Conservation (phyloP, 352 stramenopile genomes). For the Saprolegnia parasitica region DNA sequence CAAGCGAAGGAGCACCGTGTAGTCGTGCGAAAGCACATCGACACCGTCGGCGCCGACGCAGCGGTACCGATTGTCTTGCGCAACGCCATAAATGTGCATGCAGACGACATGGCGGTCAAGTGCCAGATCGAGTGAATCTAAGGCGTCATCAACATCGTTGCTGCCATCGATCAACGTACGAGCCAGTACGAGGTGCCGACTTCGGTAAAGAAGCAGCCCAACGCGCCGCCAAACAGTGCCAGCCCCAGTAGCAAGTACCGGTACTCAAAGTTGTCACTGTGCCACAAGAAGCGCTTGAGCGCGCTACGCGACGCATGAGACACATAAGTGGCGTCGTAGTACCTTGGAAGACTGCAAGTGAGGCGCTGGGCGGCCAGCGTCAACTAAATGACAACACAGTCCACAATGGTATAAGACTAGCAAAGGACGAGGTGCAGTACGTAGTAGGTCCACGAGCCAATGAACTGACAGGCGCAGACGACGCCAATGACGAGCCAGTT, state of each 20-base stretch:
- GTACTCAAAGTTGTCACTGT: constrained; percentile 41
- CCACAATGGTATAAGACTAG: no score
- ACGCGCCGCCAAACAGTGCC: constrained; percentile 33
- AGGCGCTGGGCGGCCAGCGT: constrained; percentile 33
- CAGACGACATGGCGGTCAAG: constrained; percentile 34
- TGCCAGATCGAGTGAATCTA: constrained; percentile 42
- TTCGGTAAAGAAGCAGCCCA: constrained; percentile 39
- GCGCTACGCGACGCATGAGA: constrained; percentile 26
- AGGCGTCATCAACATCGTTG: not conserved
- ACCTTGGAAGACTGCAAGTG: constrained; percentile 30
- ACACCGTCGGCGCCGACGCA: constrained; percentile 33
- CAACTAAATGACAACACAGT: no score
- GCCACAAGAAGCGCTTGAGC: constrained; percentile 33
- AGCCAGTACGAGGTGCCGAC: constrained; percentile 38
- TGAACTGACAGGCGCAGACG: constrained; percentile 35
- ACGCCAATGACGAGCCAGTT: constrained; percentile 39
- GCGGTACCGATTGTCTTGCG: constrained; percentile 37
- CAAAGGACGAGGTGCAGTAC: no score
- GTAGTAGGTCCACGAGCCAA: constrained; percentile 37
- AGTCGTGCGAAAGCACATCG: constrained; percentile 32
- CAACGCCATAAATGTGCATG: constrained; percentile 37
- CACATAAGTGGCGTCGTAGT: no score
- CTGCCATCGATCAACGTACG: constrained; percentile 25
- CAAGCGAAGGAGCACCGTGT: not conserved
- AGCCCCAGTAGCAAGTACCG: constrained; percentile 34